Percentiles rank a stretch among this genome's conserved stretches.
These are phyloP conservation scores for Oxyria digyna DNA, from an alignment of 148 eudicot species.

Conservation along the genomic window DNA sequence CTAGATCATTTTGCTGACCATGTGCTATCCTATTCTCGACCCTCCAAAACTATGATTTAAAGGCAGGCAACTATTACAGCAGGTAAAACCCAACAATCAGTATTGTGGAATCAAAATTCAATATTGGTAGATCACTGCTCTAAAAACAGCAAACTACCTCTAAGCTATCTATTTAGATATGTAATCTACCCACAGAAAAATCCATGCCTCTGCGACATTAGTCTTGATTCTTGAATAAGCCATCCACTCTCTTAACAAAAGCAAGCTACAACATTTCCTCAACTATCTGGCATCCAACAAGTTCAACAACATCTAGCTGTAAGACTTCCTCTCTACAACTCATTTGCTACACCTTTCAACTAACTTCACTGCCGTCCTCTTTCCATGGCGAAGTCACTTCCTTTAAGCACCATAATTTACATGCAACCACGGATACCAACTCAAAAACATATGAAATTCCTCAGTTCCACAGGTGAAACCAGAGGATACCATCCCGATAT, in stretches of 20 bases:
- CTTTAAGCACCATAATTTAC: not conserved
- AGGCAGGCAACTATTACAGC: not conserved
- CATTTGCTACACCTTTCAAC: not conserved
- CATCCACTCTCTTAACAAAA: not conserved
- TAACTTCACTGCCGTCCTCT: not conserved
- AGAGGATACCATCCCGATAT: not conserved
- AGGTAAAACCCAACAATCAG: not conserved
- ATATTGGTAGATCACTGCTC: not conserved
- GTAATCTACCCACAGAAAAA: not conserved
- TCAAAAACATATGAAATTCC: not conserved
- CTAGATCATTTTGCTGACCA: not conserved
- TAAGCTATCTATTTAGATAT: not conserved
- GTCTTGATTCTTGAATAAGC: not conserved
- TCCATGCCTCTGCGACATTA: not conserved
- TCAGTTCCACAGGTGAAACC: not conserved
- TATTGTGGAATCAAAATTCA: not conserved
- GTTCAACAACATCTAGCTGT: not conserved
- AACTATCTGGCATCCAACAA: not conserved
- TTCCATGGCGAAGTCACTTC: not conserved
- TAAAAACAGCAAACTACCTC: not conserved
- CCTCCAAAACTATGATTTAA: not conserved
- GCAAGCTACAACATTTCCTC: not conserved
- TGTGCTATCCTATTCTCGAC: not conserved
- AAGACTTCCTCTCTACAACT: not conserved
- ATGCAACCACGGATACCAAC: not conserved